Evolutionary conservation across 495 filamentous ascomycete species (phyloP), one percentile per base, ranked within the genome.

Genomic region (Pyrenopolyporus hunteri): DNA sequence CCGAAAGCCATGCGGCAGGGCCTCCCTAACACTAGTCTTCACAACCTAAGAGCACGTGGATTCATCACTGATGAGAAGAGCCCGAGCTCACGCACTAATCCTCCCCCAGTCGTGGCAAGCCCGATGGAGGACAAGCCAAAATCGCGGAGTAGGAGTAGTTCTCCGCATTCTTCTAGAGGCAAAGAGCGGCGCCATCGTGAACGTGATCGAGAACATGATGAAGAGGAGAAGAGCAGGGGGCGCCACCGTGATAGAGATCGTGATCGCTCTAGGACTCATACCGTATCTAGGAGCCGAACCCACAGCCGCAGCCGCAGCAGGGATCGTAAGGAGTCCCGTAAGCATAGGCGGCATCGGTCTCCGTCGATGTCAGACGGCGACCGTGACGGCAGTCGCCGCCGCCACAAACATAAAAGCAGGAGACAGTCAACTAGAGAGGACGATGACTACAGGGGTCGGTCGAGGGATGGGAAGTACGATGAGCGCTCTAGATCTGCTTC

Each of bases 1-100:
- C 94, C 94, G 2, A 92, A 94, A 73, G 94, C 95, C 13, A 92
- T 98, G 87, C 79, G 95, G 59, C 85, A 93, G 67, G 92, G 93
- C 13, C 81, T 87, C 16, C 87, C 89, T 46, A 93, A 92, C 73
- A 90, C 87, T 37, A 87, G 86, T 71, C 81, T 85, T 65, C 71
- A 72, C 48, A 73, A 78, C 51, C 70, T 84, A 36, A 78, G 80
- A 72, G 80, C 77, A 32, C 72, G 80, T 56, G 77, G 78, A 52
- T 74, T 70, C 64, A 74, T 80, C 13, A 66, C 70, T 42, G 73
- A 77, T 59, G 69, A 73, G 46, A 71, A 69, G 56, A 63, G 69
- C 13, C 64, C 68, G 19, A 76, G 72, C 48, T 69, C 72, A 17
- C 71, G 66, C 36, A 73, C 71, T 48, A 69, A 70, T 49, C 37